Conservation (phyloP, 176 grass and related monocot genomes). For the Triticum monococcum region DNA sequence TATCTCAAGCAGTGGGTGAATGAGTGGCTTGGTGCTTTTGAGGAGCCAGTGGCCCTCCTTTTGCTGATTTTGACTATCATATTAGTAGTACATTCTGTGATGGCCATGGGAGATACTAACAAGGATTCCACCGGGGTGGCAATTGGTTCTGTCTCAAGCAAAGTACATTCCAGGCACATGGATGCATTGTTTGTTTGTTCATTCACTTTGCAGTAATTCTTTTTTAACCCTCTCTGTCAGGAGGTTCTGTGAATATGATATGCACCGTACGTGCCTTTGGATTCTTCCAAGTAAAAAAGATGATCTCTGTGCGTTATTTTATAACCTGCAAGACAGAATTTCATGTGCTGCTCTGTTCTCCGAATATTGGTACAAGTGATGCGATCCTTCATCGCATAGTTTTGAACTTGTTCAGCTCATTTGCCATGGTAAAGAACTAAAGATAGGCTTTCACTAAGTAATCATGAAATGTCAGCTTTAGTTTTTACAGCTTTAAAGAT, state of each 20-base stretch:
- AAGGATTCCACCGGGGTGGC: constrained; percentile 32
- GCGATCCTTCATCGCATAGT: neutral
- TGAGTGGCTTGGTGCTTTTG: constrained; percentile 46
- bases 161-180: constrained; percentile 36
- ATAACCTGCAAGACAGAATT: neutral
- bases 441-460: neutral
- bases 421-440: neutral
- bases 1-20: constrained; percentile 35
- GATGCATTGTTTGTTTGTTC: constrained; percentile 39
- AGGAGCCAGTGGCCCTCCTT: constrained; percentile 19
- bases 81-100: neutral
- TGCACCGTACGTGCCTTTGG: constrained; percentile 16
- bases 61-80: constrained; percentile 37
- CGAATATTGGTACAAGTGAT: neutral
- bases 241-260: constrained; percentile 29
- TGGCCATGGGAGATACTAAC: constrained; percentile 28
- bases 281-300: constrained; percentile 29
- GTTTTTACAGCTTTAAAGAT: constrained; percentile 11
- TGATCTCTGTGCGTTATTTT: neutral
- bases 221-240: constrained; percentile 21
- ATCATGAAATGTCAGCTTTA: constrained; percentile 14
- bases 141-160: constrained; percentile 28
- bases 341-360: neutral
- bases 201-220: constrained; percentile 2
- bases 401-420: neutral